These are phyloP conservation scores for Globomyces sp. DNA, from an alignment of 371 early-diverging fungal genomes.

Conservation along the genomic window DNA sequence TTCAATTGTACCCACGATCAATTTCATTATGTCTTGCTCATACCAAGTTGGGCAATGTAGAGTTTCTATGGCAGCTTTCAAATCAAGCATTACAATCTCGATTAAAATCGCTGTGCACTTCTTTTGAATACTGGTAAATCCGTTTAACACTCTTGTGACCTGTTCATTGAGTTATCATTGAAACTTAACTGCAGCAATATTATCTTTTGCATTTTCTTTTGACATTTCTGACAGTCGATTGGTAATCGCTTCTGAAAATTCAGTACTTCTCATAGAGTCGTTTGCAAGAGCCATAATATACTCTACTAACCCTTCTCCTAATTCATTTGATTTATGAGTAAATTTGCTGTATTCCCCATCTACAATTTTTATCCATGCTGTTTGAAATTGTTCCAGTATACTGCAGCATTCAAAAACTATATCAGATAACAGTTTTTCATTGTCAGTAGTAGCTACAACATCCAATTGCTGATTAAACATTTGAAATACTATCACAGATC, in stretches of 20 bases:
- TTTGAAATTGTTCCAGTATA: conserved; percentile 76
- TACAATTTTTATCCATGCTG: conserved; percentile 72
- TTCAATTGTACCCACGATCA: conserved; percentile 82
- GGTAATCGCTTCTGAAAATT: conserved; percentile 80
- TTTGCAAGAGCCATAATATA: conserved; percentile 94
- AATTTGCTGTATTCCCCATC: conserved; percentile 72
- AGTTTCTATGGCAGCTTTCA: conserved; percentile 66
- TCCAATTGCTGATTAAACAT: conserved; percentile 96
- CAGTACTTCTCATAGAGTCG: conserved; percentile 83
- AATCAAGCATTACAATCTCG: conserved; percentile 80
- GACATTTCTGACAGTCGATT: conserved; percentile 64
- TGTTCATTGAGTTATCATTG: conserved; percentile 59
- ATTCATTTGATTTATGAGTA: conserved; percentile 64
- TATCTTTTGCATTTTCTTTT: conserved; percentile 50
- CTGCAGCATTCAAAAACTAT: conserved; percentile 84
- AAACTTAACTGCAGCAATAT: conserved; percentile 19
- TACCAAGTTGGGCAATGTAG: conserved; percentile 89
- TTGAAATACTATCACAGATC: conserved; percentile 85
- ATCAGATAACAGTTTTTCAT: conserved; percentile 81
- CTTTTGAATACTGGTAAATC: conserved; percentile 78
- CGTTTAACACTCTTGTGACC: conserved; percentile 60
- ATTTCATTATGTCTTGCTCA: conserved; percentile 73
- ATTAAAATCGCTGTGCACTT: conserved; percentile 68
- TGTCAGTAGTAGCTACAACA: conserved; percentile 72
- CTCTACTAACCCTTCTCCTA: conserved; percentile 80